Evolutionary conservation across 2,329 filamentous ascomycete species (phyloP).

Genomic region (Westerdykella ornata): DNA sequence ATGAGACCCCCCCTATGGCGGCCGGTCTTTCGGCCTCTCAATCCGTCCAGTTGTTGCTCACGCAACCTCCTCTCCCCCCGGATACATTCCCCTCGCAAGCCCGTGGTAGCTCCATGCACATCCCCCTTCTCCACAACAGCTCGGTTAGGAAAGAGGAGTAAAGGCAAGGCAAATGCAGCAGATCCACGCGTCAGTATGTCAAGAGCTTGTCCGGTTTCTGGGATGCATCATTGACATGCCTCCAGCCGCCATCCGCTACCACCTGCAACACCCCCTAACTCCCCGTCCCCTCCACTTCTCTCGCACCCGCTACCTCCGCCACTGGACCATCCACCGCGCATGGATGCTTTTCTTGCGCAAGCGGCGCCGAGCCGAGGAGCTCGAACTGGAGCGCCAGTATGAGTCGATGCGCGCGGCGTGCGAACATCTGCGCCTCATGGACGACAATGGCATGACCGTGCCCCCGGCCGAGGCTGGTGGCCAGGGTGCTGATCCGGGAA

Average conservation of each 20-base stretch:
- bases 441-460: conserved; percentile 38
- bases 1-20: conserved; percentile 27
- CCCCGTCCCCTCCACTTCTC: conserved; percentile 80
- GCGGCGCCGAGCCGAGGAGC: conserved; percentile 56
- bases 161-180: conserved; percentile 13
- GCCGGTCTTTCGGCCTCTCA: conserved; percentile 17
- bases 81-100: too few species aligned
- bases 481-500: conserved; percentile 41
- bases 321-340: conserved; percentile 98
- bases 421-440: conserved; percentile 64
- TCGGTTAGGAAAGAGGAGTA: conserved; percentile 21
- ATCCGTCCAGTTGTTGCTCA: conserved; percentile 6
- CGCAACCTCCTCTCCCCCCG: conserved; percentile 7
- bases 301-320: conserved; percentile 77
- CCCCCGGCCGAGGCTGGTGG: conserved; percentile 48
- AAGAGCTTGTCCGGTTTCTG: background rate
- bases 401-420: conserved; percentile 77
- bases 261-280: conserved; percentile 60
- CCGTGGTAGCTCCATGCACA: background rate
- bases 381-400: conserved; percentile 71
- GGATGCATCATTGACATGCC: background rate
- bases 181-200: conserved; percentile 34
- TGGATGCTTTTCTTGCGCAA: conserved; percentile 76
- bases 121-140: conserved; percentile 28
- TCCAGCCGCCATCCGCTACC: conserved; percentile 63